Base-by-base conservation (phyloP, 2,329 filamentous ascomycete genomes). In the Aspergillus aculeatus region DNA sequence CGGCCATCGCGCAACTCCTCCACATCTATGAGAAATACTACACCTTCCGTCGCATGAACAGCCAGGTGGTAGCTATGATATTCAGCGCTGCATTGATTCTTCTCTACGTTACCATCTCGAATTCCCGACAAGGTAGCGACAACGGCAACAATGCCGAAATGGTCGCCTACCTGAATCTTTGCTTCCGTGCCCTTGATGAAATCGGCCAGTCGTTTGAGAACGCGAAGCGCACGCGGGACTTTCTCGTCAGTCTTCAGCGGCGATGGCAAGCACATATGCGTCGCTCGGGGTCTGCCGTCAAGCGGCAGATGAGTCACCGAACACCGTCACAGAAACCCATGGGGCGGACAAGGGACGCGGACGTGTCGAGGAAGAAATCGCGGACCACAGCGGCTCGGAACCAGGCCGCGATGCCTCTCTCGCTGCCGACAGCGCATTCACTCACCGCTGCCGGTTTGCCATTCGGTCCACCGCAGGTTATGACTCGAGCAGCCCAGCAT, bases 21-120 rank as follows among this genome's bases (percentile, higher is more conserved):
- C 70, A 70, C 10, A 68, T 76, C 7, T 79, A 79, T 59, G 76
- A 78, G 41, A 71, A 69, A 12, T 69, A 73, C 19, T 79, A 77
- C 54, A 75, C 74, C 0, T 75, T 78, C 66, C 71, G 74, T 14
- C 67, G 73, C 10, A 75, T 77, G 64, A 78, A 78, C 62, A 74
- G 77, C 49, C 72, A 78, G 57, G 73, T 74, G 0, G 75, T 78
- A 4, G 71, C 73, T 9, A 77, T 79, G 14, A 77, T 77, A 11
- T 78, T 77, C 62, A 77, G 75, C 4, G 77, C 77, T 0, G 76
- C 76, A 0, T 67, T 79, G 5, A 73, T 75, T 66, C 67, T 75
- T 6, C 70, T 75, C 2, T 75, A 73, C 24, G 70, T 73, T 29
- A 75, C 70, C 5, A 71, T 73, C 9, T 73, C 72, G 5, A 69